These are phyloP conservation scores for Picochlorum sp. DNA, from an alignment of 139 green algal species.

Conservation along the genomic window DNA sequence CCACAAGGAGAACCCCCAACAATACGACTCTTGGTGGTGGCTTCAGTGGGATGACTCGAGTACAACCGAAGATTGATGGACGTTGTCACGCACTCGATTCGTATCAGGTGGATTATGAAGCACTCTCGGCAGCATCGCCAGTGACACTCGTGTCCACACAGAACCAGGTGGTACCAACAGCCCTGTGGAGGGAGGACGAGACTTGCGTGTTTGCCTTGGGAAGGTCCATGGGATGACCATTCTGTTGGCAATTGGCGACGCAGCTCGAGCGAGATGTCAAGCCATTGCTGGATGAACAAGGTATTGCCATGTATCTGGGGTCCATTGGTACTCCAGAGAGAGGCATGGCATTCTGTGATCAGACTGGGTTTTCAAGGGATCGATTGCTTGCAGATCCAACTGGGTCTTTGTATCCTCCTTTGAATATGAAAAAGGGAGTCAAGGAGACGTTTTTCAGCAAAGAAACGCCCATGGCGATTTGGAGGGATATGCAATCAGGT, in stretches of 20 bases:
- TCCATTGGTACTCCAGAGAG: conserved; percentile 64
- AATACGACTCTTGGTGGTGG: no score
- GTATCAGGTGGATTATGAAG: not conserved
- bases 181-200: conserved; percentile 50
- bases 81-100: not conserved
- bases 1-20: no score
- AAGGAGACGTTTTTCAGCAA: conserved; percentile 44
- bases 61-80: no score
- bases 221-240: conserved; percentile 68
- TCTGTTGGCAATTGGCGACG: conserved; percentile 71
- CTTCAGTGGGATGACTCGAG: no score
- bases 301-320: conserved; percentile 62
- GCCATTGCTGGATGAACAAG: conserved; percentile 48
- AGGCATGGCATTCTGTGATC: conserved; percentile 55
- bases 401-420: conserved; percentile 57
- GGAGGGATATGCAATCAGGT: conserved; percentile 30
- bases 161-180: conserved; percentile 31
- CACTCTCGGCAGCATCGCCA: not conserved
- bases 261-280: conserved; percentile 67
- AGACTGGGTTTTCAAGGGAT: conserved; percentile 59
- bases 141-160: conserved; percentile 36
- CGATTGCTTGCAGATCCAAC: conserved; percentile 72
- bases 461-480: conserved; percentile 55
- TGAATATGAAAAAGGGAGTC: conserved; percentile 55
- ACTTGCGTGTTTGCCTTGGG: conserved; percentile 49